Evolutionary conservation across 2,329 filamentous ascomycete genomes (phyloP).

Genomic region (Penicillium freii): DNA sequence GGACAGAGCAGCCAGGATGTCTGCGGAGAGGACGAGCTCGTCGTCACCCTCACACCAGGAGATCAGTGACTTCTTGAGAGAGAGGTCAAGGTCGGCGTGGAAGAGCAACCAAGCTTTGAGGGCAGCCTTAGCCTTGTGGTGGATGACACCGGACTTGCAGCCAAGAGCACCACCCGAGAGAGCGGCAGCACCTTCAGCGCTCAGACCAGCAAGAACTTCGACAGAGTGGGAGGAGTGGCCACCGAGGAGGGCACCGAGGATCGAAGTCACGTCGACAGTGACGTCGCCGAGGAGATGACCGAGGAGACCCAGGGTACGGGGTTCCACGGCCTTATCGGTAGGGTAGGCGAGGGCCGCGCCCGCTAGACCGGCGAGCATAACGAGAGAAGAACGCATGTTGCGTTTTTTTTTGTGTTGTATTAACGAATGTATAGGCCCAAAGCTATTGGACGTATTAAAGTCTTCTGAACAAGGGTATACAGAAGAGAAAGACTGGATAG

Average conservation of each 20-base stretch:
- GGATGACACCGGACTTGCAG: conserved; percentile 31
- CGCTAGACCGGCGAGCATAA: conserved; percentile 37
- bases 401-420: conserved; percentile 8
- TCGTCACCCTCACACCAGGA: conserved; percentile 33
- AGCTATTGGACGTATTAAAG: conserved; percentile 19
- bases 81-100: conserved; percentile 25
- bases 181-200: conserved; percentile 36
- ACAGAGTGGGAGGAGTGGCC: conserved; percentile 15
- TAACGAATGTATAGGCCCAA: conserved; percentile 22
- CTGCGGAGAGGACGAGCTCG: conserved; percentile 25
- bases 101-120: conserved; percentile 32
- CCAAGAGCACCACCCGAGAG: conserved; percentile 38
- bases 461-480: conserved; percentile 12
- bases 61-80: conserved; percentile 31
- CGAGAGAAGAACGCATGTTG: conserved; percentile 28
- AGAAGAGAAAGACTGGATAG: conserved; percentile 19
- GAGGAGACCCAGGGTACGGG: conserved; percentile 27
- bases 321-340: conserved; percentile 26
- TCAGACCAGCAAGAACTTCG: conserved; percentile 30
- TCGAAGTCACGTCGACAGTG: conserved; percentile 21
- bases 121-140: conserved; percentile 28
- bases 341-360: conserved; percentile 34
- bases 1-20: conserved; percentile 33
- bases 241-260: conserved; percentile 27
- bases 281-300: conserved; percentile 19